These are phyloP conservation scores for Cornus kousa DNA, from an alignment of 148 eudicot genomes.

Conservation along the genomic window DNA sequence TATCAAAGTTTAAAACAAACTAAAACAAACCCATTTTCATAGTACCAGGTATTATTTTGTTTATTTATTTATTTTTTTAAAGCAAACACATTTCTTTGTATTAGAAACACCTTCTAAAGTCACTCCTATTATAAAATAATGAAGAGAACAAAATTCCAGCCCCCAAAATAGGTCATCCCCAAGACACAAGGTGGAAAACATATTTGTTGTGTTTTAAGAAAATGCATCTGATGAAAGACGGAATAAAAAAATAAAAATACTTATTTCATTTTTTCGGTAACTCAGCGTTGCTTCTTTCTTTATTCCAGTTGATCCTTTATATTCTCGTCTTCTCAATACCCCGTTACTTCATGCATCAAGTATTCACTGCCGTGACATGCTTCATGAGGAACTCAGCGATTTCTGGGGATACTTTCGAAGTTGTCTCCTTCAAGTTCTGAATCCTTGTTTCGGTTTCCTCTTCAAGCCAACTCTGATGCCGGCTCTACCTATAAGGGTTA, in stretches of 20 bases:
- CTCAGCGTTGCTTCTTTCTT: neutral
- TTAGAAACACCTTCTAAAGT: too few species aligned
- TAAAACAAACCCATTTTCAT: too few species aligned
- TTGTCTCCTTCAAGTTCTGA: constrained; percentile 32
- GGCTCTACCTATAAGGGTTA: too few species aligned
- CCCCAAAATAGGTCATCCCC: too few species aligned
- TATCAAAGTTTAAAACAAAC: too few species aligned
- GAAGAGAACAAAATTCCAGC: neutral
- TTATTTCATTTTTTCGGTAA: too few species aligned
- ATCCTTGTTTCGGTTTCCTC: constrained; percentile 56
- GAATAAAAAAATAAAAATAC: too few species aligned
- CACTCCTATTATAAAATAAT: neutral
- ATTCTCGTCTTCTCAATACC: neutral
- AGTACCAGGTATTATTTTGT: too few species aligned
- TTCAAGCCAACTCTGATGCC: constrained; percentile 27
- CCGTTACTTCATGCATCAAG: constrained; percentile 10
- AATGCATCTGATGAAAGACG: neutral
- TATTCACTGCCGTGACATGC: constrained; percentile 28
- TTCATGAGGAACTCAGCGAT: constrained; percentile 36
- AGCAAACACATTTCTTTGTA: neutral
- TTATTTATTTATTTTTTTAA: too few species aligned
- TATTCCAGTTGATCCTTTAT: neutral
- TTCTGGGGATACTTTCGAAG: constrained; percentile 41
- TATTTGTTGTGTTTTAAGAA: neutral
- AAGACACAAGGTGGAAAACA: too few species aligned